phyloP scores from a whole-genome alignment of 2,329 filamentous ascomycete genomes.

The Cladosporium phlei region DNA sequence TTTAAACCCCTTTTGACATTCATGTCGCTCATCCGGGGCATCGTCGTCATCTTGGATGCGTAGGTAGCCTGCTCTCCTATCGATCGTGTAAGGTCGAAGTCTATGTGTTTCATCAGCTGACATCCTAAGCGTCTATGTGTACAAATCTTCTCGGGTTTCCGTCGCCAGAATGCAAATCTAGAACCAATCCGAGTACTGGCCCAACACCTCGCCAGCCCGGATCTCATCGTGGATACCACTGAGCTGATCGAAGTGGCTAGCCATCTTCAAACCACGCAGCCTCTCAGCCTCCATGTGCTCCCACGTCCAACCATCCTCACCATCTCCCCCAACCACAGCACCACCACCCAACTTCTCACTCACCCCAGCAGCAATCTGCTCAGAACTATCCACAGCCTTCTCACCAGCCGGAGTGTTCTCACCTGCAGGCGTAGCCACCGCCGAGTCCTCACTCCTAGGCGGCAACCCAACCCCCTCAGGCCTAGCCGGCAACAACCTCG shows the following conservation, averaged over 20 bases:
- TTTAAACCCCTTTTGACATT: no score
- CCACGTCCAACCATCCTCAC: constrained; percentile 53
- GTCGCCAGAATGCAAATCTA: no score
- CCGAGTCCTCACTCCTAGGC: constrained; percentile 23
- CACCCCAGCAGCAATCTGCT: constrained; percentile 25
- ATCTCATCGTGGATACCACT: constrained; percentile 52
- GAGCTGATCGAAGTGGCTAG: constrained; percentile 51
- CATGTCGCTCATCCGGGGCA: no score
- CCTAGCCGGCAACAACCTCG: constrained; percentile 67
- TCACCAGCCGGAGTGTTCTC: constrained; percentile 23
- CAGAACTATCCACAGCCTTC: constrained; percentile 19
- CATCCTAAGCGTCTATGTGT: no score
- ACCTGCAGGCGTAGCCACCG: constrained; percentile 9
- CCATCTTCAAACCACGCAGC: constrained; percentile 50
- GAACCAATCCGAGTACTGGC: constrained; percentile 12
- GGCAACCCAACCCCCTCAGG: constrained; percentile 52
- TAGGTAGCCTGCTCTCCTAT: no score
- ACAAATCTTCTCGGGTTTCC: no score
- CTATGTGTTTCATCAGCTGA: no score
- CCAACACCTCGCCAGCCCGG: constrained; percentile 36
- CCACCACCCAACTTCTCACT: constrained; percentile 23
- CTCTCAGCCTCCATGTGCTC: constrained; percentile 56
- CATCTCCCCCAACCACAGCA: neutral
- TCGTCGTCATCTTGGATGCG: no score
- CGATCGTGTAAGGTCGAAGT: no score